Evolutionary conservation across 1,284 basidiomycete species (phyloP), one percentile per base, ranked within the genome.

Genomic region (Malassezia cuniculi): DNA sequence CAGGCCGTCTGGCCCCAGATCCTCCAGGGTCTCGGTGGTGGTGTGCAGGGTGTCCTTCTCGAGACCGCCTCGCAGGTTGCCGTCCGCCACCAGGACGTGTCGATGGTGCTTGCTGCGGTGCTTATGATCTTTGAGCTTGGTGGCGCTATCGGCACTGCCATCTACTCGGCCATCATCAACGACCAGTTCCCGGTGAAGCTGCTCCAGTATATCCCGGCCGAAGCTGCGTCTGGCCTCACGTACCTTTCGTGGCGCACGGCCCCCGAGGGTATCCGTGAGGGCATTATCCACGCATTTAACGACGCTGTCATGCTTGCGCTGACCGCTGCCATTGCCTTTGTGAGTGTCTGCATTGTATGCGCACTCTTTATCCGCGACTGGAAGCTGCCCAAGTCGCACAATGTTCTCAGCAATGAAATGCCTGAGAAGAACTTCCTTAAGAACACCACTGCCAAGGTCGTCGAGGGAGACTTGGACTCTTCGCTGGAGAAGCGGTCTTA

Each of bases 31-130:
- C 47, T 63, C 14, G 63, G 63, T 15, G 63, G 63, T 32, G 63
- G 58, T 6, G 50, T 65, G 37, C 43, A 61, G 22, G 63, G 62
- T 32, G 46, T 63, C 34, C 50, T 52, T 11, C 41, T 64, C 8
- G 54, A 61, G 34, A 54, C 63, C 10, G 50, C 57, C 11, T 54
- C 62, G 6, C 63, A 66, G 40, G 55, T 66, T 26, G 54, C 51
- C 19, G 63, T 66, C 15, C 60, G 52, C 9, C 63, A 66, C 44
- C 60, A 63, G 37, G 58, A 65, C 24, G 62, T 65, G 7, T 60
- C 62, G 20, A 59, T 59, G 35, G 63, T 66, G 34, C 65, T 62
- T n/a, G 54, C 61, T 12, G 60, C 58, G 35, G 54, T 65, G 43
- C 41, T 66, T 8, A 51, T 65, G 7, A 36, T 59, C 34, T 55